Conservation (phyloP, 139 green algal species). For the Auxenochlorella pyrenoidosa region DNA sequence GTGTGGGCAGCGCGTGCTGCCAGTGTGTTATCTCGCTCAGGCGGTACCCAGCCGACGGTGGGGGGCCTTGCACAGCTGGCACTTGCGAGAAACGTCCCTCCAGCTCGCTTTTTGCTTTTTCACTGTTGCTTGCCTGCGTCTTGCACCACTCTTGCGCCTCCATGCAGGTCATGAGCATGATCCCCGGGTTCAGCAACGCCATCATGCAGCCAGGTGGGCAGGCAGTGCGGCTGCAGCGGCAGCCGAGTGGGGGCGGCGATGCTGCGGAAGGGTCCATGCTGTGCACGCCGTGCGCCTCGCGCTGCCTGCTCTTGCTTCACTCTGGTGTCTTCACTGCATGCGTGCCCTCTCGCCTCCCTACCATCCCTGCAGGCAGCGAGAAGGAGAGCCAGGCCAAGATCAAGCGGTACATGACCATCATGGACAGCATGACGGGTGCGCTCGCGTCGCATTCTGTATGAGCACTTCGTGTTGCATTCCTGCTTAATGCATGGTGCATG, state of each 20-base stretch:
- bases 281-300: no score
- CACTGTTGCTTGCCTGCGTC: no score
- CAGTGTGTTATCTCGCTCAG: no score
- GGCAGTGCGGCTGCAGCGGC: neutral
- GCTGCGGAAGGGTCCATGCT: neutral
- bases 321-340: neutral
- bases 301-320: no score
- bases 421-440: constrained; percentile 94
- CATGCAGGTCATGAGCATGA: constrained; percentile 94
- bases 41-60: no score
- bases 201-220: constrained; percentile 67
- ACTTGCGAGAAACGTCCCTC: no score
- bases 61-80: no score
- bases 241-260: neutral
- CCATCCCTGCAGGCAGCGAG: constrained; percentile 72
- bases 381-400: constrained; percentile 88
- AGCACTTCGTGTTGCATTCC: neutral
- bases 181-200: constrained; percentile 90
- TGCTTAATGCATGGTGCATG: neutral
- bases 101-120: no score
- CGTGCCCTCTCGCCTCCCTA: no score
- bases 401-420: constrained; percentile 96
- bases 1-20: no score
- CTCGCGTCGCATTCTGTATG: no score
- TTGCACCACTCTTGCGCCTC: no score